Evolutionary conservation across 2,329 filamentous ascomycete species (phyloP).

Genomic region (Calonectria hongkongensis): DNA sequence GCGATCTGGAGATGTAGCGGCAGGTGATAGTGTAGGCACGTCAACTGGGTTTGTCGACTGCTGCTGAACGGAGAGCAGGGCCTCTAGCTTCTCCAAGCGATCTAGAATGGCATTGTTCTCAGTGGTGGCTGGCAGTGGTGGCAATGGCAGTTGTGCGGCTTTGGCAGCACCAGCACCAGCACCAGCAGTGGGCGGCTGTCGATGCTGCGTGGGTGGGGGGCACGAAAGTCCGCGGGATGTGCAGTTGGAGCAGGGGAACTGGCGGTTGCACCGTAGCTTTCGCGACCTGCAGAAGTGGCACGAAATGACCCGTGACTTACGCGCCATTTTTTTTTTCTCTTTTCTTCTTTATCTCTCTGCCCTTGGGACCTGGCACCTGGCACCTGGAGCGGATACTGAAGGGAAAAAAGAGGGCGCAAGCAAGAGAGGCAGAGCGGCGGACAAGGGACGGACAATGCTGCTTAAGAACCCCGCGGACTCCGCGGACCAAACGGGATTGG

Average conservation of each 20-base stretch:
- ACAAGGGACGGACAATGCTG: background rate
- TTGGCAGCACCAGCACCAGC: slow-evolving; percentile 31
- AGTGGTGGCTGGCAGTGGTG: background rate
- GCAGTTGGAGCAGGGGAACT: slow-evolving; percentile 62
- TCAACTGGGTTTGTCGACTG: slow-evolving; percentile 23
- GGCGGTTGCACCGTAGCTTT: slow-evolving; percentile 61
- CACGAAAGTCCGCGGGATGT: slow-evolving; percentile 59
- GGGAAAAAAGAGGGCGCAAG: slow-evolving; percentile 10
- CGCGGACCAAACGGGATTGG: slow-evolving; percentile 16
- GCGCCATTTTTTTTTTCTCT: slow-evolving; percentile 49
- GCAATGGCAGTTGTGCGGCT: background rate
- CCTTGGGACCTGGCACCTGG: background rate
- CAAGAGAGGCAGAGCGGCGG: background rate
- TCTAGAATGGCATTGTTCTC: slow-evolving; percentile 45
- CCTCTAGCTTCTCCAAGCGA: slow-evolving; percentile 54
- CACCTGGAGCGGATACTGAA: slow-evolving; percentile 17
- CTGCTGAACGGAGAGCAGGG: slow-evolving; percentile 48
- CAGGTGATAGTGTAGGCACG: slow-evolving; percentile 5
- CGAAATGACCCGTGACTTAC: slow-evolving; percentile 59
- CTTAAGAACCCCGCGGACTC: slow-evolving; percentile 5
- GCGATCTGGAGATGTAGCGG: background rate
- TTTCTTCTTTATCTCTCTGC: background rate
- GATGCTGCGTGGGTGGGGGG: slow-evolving; percentile 43
- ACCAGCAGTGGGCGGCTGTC: slow-evolving; percentile 12
- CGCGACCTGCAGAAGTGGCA: slow-evolving; percentile 60